Conservation (phyloP, 2,329 filamentous ascomycete species). For the Pseudogymnoascus sp. region DNA sequence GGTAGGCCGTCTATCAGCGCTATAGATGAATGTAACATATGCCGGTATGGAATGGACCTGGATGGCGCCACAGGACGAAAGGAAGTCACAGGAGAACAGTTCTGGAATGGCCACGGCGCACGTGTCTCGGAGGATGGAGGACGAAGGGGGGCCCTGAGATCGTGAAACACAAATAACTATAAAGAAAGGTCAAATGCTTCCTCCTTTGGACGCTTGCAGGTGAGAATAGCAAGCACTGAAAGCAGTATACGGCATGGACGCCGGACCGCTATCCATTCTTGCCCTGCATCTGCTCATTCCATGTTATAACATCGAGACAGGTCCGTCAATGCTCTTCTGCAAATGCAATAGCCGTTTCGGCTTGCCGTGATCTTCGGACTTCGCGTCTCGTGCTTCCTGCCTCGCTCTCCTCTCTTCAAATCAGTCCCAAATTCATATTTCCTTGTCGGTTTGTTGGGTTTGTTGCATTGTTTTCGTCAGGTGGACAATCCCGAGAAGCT, state of each 20-base stretch:
- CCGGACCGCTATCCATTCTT: background rate
- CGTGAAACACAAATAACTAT: background rate
- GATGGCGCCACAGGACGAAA: background rate
- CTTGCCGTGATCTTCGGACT: background rate
- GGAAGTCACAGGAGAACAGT: background rate
- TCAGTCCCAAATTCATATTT: background rate
- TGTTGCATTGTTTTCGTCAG: slow-evolving; percentile 1
- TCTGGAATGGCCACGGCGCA: background rate
- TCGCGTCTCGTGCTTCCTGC: background rate
- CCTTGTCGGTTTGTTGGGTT: background rate
- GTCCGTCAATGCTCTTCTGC: background rate
- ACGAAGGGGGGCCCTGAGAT: background rate
- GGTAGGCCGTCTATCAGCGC: background rate
- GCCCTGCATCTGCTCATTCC: background rate
- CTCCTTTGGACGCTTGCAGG: background rate
- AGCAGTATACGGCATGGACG: background rate
- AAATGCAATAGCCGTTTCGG: background rate
- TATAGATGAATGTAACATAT: background rate
- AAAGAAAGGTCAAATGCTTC: background rate
- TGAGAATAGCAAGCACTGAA: background rate
- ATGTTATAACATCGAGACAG: background rate
- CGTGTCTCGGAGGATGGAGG: background rate
- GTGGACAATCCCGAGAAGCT: background rate
- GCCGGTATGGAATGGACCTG: background rate
- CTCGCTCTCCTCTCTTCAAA: background rate